These are phyloP conservation scores for Daldinia sp. DNA, from an alignment of 2,329 filamentous ascomycete species.

Conservation along the genomic window DNA sequence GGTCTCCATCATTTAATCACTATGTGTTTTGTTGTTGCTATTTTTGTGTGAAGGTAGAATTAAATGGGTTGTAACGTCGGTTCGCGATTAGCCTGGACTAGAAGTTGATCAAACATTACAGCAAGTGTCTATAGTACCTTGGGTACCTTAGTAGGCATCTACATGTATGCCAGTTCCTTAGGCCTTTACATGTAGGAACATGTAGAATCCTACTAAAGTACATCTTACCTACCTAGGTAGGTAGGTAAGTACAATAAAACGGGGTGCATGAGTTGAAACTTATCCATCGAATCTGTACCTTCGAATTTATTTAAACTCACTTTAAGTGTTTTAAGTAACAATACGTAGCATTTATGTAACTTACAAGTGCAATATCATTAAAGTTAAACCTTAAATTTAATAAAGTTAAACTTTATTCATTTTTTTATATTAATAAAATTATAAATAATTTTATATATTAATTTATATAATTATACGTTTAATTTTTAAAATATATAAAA, in stretches of 20 bases:
- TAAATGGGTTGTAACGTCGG: background rate
- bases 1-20: background rate
- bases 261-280: constrained; percentile 1
- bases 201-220: background rate
- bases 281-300: constrained; percentile 1
- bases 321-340: too few relatives aligned
- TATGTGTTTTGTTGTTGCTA: background rate
- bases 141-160: too few relatives aligned
- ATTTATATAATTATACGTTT: too few relatives aligned
- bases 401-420: too few relatives aligned
- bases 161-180: too few relatives aligned
- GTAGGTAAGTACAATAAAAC: background rate
- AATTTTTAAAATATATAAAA: too few relatives aligned
- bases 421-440: too few relatives aligned
- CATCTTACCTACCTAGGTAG: too few relatives aligned
- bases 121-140: background rate
- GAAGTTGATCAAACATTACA: background rate
- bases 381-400: too few relatives aligned
- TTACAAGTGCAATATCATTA: too few relatives aligned
- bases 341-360: too few relatives aligned
- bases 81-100: background rate
- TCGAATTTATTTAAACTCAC: background rate
- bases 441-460: too few relatives aligned
- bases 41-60: background rate
- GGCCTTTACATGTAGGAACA: background rate